Evolutionary conservation across 495 filamentous ascomycete species (phyloP).

Genomic region (Penicillium coffeae): DNA sequence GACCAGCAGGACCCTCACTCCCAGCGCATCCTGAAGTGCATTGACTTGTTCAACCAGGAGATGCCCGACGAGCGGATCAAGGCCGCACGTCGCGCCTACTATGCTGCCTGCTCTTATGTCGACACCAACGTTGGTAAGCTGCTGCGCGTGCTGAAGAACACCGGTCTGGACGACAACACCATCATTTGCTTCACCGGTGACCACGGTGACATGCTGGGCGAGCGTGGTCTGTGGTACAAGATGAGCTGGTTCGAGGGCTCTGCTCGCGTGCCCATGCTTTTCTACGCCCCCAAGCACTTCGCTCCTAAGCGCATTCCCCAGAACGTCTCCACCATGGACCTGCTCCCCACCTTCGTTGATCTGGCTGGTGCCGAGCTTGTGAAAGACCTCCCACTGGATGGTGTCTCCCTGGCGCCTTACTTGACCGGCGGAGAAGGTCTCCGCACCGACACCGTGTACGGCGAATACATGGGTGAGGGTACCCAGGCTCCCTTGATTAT

Average conservation of each 20-base stretch:
- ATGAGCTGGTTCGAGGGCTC: slow-evolving; percentile 88
- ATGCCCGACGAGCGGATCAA: slow-evolving; percentile 76
- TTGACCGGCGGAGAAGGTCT: slow-evolving; percentile 54
- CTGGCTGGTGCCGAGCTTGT: slow-evolving; percentile 64
- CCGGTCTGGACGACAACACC: slow-evolving; percentile 72
- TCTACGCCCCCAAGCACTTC: slow-evolving; percentile 67
- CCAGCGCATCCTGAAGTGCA: slow-evolving; percentile 72
- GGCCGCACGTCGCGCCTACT: slow-evolving; percentile 78
- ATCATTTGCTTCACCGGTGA: slow-evolving; percentile 86
- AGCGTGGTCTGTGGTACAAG: slow-evolving; percentile 90
- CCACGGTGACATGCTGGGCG: slow-evolving; percentile 90
- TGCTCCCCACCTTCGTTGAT: slow-evolving; percentile 79
- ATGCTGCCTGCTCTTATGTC: slow-evolving; percentile 83
- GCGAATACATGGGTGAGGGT: slow-evolving; percentile 87
- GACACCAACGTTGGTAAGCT: slow-evolving; percentile 83
- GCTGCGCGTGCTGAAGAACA: slow-evolving; percentile 65
- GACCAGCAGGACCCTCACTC: slow-evolving; percentile 80
- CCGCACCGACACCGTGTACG: slow-evolving; percentile 69
- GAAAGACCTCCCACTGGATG: slow-evolving; percentile 69
- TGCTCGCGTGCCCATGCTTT: slow-evolving; percentile 74
- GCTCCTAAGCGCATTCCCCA: slow-evolving; percentile 61
- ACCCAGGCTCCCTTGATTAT: slow-evolving; percentile 85
- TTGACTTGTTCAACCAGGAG: slow-evolving; percentile 72
- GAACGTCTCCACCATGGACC: slow-evolving; percentile 82
- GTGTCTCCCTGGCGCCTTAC: slow-evolving; percentile 67